These are phyloP conservation scores for Aspergillus sojae DNA, from an alignment of 2,329 filamentous ascomycete genomes.

Conservation along the genomic window DNA sequence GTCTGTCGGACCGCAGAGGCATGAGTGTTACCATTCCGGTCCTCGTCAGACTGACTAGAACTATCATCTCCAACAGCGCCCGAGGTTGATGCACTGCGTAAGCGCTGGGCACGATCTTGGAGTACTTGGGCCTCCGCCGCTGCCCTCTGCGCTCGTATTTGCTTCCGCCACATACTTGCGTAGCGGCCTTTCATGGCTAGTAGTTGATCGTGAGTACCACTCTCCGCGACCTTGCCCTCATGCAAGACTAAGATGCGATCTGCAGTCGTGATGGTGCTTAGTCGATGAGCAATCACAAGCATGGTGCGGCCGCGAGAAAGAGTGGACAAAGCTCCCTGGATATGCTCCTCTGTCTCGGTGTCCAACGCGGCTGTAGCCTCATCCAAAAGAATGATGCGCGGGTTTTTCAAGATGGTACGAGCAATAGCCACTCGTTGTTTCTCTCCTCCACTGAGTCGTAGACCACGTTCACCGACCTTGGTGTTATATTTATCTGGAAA, in stretches of 20 bases:
- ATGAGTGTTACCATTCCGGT: conserved; percentile 33
- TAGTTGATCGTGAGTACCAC: conserved; percentile 77
- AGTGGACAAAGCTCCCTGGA: conserved; percentile 80
- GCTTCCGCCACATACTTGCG: conserved; percentile 84
- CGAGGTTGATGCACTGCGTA: conserved; percentile 44
- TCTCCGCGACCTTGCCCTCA: conserved; percentile 74
- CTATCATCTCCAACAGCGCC: conserved; percentile 46
- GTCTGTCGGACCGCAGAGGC: conserved; percentile 19
- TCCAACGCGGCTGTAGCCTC: conserved; percentile 92
- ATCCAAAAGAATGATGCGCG: conserved; percentile 87
- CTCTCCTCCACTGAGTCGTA: conserved; percentile 85
- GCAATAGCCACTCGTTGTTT: conserved; percentile 94
- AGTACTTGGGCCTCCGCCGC: conserved; percentile 60
- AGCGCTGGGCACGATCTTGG: conserved; percentile 45
- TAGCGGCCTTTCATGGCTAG: conserved; percentile 73
- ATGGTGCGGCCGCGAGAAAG: conserved; percentile 86
- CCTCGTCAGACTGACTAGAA: conserved; percentile 53
- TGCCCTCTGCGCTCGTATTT: conserved; percentile 75
- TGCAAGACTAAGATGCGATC: conserved; percentile 82
- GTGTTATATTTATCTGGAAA: conserved; percentile 89
- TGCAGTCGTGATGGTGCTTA: conserved; percentile 83
- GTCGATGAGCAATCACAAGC: conserved; percentile 89
- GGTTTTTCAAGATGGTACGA: conserved; percentile 88
- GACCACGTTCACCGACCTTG: conserved; percentile 85
- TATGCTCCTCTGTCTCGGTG: conserved; percentile 89